Percentiles rank a stretch among this genome's conserved stretches.
Conservation (phyloP, 2,329 filamentous ascomycete species). For the Apiospora rasikravindrae region DNA sequence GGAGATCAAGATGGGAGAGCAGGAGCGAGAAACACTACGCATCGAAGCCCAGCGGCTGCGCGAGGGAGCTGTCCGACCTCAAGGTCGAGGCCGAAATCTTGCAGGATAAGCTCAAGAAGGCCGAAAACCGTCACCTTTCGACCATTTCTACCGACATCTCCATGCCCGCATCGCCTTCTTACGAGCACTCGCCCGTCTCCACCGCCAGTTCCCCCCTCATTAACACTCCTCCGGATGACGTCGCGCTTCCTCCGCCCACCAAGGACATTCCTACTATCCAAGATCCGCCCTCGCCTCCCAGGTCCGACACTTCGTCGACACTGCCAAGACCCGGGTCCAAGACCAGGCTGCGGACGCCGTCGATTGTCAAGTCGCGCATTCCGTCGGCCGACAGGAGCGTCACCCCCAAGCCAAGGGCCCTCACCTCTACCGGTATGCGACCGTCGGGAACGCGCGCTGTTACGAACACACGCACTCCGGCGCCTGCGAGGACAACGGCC, state of each 20-base stretch:
- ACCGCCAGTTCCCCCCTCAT: slow-evolving; percentile 91
- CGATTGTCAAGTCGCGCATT: slow-evolving; percentile 52
- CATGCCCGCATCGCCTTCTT: slow-evolving; percentile 71
- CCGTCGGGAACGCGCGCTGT: slow-evolving; percentile 50
- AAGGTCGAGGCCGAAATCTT: slow-evolving; percentile 95
- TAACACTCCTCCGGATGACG: slow-evolving; percentile 71
- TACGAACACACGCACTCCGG: slow-evolving; percentile 44
- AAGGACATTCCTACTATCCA: slow-evolving; percentile 60
- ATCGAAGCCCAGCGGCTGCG: slow-evolving; percentile 90
- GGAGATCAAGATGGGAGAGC: slow-evolving; percentile 88
- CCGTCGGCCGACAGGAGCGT: slow-evolving; percentile 57
- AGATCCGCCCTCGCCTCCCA: slow-evolving; percentile 90
- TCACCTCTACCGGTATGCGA: slow-evolving; percentile 44
- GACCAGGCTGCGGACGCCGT: slow-evolving; percentile 44
- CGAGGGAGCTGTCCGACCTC: slow-evolving; percentile 87
- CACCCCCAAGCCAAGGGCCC: slow-evolving; percentile 57
- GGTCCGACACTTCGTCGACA: slow-evolving; percentile 81
- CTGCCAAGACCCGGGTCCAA: slow-evolving; percentile 58
- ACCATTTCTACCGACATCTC: slow-evolving; percentile 67
- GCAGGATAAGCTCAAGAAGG: slow-evolving; percentile 88
- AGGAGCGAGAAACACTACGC: slow-evolving; percentile 85
- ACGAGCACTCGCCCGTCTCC: slow-evolving; percentile 79
- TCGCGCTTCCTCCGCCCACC: slow-evolving; percentile 2
- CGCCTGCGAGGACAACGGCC: slow-evolving; percentile 45
- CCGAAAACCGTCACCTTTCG: slow-evolving; percentile 62